These are phyloP conservation scores for Xylariaceae sp. DNA, from an alignment of 2,329 filamentous ascomycete genomes.

Conservation along the genomic window DNA sequence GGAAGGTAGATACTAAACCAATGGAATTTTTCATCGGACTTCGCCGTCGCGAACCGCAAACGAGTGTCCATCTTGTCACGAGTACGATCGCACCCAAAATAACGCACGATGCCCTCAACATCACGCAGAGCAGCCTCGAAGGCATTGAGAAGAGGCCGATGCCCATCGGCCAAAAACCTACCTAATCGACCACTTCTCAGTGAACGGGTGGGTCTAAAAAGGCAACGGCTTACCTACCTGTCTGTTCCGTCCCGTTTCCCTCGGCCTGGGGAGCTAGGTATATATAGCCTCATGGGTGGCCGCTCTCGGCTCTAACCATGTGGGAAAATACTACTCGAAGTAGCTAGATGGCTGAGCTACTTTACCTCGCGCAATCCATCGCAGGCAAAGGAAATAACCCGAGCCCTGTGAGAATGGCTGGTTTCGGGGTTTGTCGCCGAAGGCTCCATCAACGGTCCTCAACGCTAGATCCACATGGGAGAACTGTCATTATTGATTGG, in stretches of 20 bases:
- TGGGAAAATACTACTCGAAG: constrained; percentile 8
- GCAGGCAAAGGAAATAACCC: background rate
- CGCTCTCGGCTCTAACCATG: background rate
- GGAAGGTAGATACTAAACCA: background rate
- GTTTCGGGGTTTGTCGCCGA: constrained; percentile 4
- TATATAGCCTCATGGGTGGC: background rate
- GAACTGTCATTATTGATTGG: constrained; percentile 12
- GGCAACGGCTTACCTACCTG: background rate
- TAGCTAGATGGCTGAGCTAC: constrained; percentile 8
- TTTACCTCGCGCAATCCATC: constrained; percentile 2
- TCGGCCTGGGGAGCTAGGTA: background rate
- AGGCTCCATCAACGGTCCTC: constrained; percentile 2
- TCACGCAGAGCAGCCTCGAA: background rate
- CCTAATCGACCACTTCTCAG: too few relatives aligned
- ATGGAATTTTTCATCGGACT: background rate
- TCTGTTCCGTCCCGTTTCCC: background rate
- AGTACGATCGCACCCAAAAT: background rate
- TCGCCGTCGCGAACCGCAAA: background rate
- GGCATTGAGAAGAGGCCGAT: background rate
- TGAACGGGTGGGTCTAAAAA: background rate
- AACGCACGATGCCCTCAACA: background rate
- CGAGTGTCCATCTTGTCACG: background rate
- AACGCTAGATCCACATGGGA: constrained; percentile 8
- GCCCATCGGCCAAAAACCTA: background rate
- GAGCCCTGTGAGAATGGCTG: constrained; percentile 1